Conservation (phyloP, 768 basidiomycete species). For the Heimioporus sp. region DNA sequence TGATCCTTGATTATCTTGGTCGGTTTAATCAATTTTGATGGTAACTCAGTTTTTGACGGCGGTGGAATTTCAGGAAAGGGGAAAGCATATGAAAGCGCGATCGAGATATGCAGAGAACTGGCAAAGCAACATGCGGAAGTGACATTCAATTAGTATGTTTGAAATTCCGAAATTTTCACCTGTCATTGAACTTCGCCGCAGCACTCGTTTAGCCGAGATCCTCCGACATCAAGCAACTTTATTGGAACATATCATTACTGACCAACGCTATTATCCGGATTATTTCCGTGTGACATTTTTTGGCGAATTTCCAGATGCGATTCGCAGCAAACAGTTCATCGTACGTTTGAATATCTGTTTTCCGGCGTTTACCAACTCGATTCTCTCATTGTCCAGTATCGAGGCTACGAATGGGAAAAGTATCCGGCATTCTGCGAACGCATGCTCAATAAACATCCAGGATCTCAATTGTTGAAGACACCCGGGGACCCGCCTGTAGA, state of each 20-base stretch:
- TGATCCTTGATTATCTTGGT: constrained; percentile 95
- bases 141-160: constrained; percentile 84
- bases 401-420: constrained; percentile 95
- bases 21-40: constrained; percentile 13
- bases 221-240: constrained; percentile 84
- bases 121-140: constrained; percentile 84
- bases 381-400: constrained; percentile 54
- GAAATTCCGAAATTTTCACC: not conserved
- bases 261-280: constrained; percentile 85
- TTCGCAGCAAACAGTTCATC: constrained; percentile 88
- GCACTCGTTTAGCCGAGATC: constrained; percentile 81
- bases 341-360: constrained; percentile 41
- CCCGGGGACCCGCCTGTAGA: constrained; percentile 78
- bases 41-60: constrained; percentile 3
- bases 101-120: constrained; percentile 91
- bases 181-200: constrained; percentile 29
- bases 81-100: constrained; percentile 95
- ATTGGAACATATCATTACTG: constrained; percentile 79
- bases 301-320: constrained; percentile 84
- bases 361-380: not conserved
- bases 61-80: constrained; percentile 65
- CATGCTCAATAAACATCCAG: constrained; percentile 88
- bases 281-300: constrained; percentile 94
- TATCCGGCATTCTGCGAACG: constrained; percentile 86
- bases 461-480: constrained; percentile 73